Evolutionary conservation across 2,329 filamentous ascomycete species (phyloP).

Genomic region (Trichoderma sp.): DNA sequence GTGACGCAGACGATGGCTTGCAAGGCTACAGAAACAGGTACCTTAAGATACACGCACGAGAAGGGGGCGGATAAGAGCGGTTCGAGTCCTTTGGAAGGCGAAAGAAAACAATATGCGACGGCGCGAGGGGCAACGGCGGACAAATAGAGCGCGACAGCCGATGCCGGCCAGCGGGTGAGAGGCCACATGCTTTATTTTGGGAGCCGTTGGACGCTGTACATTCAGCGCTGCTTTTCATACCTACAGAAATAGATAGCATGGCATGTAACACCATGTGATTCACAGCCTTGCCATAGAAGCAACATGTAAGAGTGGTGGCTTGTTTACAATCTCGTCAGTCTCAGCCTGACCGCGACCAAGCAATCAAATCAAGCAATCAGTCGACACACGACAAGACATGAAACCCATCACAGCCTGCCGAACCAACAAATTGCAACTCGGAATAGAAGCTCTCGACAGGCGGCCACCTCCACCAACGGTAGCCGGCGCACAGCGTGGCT

Average conservation of each 20-base stretch:
- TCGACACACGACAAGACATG: not conserved
- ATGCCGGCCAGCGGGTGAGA: not conserved
- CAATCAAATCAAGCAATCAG: too few relatives aligned
- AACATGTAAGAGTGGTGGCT: too few relatives aligned
- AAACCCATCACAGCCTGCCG: not conserved
- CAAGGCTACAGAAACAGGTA: conserved; percentile 6
- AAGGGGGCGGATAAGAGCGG: not conserved
- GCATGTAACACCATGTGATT: too few relatives aligned
- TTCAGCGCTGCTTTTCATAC: not conserved
- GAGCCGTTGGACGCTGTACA: not conserved
- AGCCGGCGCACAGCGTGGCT: conserved; percentile 26
- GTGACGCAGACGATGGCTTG: conserved; percentile 16
- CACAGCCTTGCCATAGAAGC: too few relatives aligned
- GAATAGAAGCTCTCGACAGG: not conserved
- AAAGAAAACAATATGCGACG: not conserved
- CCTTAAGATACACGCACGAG: too few relatives aligned
- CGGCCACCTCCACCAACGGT: conserved; percentile 27
- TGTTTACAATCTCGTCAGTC: too few relatives aligned
- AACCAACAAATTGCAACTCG: not conserved
- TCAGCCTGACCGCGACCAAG: too few relatives aligned
- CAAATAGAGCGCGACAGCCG: conserved; percentile 10
- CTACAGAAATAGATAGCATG: too few relatives aligned
- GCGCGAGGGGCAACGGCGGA: conserved; percentile 26
- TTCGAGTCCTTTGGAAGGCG: conserved; percentile 9
- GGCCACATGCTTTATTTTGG: not conserved